Conservation (phyloP, 23 red algal genomes). For the Chondrus crispus region DNA sequence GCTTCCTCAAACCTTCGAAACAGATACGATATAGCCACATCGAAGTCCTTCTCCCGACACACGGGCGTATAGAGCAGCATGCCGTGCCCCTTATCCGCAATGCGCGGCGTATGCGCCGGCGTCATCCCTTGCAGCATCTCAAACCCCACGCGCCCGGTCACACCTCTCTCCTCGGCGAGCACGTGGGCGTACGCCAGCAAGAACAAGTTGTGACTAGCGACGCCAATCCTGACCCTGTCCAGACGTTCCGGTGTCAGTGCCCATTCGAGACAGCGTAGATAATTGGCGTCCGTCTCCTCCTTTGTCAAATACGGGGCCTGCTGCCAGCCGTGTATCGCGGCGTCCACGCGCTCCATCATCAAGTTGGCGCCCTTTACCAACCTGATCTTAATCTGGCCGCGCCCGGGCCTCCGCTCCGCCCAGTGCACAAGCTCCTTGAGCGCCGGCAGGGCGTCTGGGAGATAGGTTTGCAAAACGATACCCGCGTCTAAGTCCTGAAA, state of each 20-base stretch:
- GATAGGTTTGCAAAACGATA: constrained; percentile 55
- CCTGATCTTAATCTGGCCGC: constrained; percentile 42
- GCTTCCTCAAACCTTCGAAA: constrained; percentile 56
- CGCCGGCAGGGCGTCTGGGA: constrained; percentile 39
- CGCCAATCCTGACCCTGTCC: constrained; percentile 29
- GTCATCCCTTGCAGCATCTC: constrained; percentile 63
- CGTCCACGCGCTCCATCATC: constrained; percentile 54
- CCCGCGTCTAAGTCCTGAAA: constrained; percentile 48
- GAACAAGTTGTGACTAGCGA: constrained; percentile 62
- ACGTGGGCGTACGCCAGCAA: constrained; percentile 38
- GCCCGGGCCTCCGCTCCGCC: constrained; percentile 1
- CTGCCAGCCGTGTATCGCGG: constrained; percentile 47
- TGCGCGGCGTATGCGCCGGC: constrained; percentile 30
- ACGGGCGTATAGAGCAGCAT: constrained; percentile 68
- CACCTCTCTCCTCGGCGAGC: constrained; percentile 22
- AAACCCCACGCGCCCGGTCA: constrained; percentile 33
- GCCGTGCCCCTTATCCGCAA: constrained; percentile 23
- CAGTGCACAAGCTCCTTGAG: constrained; percentile 37
- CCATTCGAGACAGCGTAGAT: constrained; percentile 61
- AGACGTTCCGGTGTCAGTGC: constrained; percentile 27
- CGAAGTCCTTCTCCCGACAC: constrained; percentile 40
- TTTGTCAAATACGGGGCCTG: constrained; percentile 34
- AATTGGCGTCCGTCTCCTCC: constrained; percentile 57
- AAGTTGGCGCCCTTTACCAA: constrained; percentile 61
- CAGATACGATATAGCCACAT: constrained; percentile 49